Conservation (phyloP, 2,329 filamentous ascomycete species). For the Byssochlamys sp. region DNA sequence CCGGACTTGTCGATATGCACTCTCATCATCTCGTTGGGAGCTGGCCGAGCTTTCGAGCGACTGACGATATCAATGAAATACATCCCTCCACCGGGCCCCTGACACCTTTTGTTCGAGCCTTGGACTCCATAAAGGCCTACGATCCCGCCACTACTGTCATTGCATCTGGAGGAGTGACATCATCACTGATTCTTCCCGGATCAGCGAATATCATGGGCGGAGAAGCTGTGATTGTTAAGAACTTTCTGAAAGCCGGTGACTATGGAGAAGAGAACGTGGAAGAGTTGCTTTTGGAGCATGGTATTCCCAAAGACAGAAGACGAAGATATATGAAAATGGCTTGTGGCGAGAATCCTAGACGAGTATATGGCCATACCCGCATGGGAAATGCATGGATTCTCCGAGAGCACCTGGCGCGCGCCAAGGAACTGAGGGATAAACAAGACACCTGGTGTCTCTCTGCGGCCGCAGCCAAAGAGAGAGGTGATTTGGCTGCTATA, state of each 20-base stretch:
- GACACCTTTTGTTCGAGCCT: slow-evolving; percentile 58
- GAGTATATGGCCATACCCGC: slow-evolving; percentile 52
- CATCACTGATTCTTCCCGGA: slow-evolving; percentile 56
- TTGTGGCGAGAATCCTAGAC: slow-evolving; percentile 61
- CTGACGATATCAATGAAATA: slow-evolving; percentile 55
- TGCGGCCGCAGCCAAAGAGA: slow-evolving; percentile 32
- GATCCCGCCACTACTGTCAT: slow-evolving; percentile 60
- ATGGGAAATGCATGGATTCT: slow-evolving; percentile 63
- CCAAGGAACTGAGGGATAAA: slow-evolving; percentile 44
- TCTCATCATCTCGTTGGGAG: slow-evolving; percentile 54
- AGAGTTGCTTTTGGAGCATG: slow-evolving; percentile 55
- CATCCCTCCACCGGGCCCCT: slow-evolving; percentile 43
- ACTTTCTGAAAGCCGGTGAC: slow-evolving; percentile 51
- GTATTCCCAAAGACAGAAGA: slow-evolving; percentile 40
- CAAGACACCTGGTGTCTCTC: slow-evolving; percentile 61
- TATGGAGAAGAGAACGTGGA: slow-evolving; percentile 56
- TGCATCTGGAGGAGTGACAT: slow-evolving; percentile 64
- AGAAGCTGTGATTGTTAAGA: slow-evolving; percentile 61
- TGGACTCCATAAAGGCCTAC: slow-evolving; percentile 55
- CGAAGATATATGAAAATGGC: slow-evolving; percentile 72
- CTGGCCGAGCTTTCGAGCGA: slow-evolving; percentile 47
- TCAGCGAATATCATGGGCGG: slow-evolving; percentile 66
- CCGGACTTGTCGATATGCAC: slow-evolving; percentile 64
- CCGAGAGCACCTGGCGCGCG: slow-evolving; percentile 57
- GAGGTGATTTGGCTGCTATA: slow-evolving; percentile 2